Conservation (phyloP, 176 grass and related monocot genomes). For the Avena sativa region DNA sequence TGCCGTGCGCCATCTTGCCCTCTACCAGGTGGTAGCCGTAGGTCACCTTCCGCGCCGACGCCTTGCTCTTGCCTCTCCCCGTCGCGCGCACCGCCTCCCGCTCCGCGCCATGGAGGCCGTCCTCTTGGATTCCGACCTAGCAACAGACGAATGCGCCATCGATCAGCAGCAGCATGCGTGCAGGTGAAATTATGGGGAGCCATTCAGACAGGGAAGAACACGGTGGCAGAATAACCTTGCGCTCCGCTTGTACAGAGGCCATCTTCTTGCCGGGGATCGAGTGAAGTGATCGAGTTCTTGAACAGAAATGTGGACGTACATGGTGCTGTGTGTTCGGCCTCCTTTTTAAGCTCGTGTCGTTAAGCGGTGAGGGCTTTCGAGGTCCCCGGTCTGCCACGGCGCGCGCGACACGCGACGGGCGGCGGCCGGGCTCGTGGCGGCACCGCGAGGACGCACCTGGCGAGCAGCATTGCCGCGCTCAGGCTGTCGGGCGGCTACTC, state of each 20-base stretch:
- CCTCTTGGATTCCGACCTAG: constrained; percentile 22
- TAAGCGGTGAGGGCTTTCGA: not conserved
- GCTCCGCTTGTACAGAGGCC: not conserved
- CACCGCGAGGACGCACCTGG: not conserved
- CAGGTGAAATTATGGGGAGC: not conserved
- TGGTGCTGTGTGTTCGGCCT: not conserved
- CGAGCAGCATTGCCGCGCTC: not conserved
- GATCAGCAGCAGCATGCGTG: not conserved
- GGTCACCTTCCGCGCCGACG: constrained; percentile 52
- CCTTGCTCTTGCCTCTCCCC: constrained; percentile 54
- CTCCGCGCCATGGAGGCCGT: not conserved
- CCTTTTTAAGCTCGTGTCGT: not conserved
- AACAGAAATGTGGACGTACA: not conserved
- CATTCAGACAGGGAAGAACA: not conserved
- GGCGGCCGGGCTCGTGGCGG: not conserved
- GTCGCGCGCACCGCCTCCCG: constrained; percentile 2
- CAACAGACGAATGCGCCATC: not conserved
- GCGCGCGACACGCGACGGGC: not conserved
- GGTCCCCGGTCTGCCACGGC: not conserved
- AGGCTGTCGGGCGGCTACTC: not conserved
- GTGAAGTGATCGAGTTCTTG: not conserved
- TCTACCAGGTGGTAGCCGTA: constrained; percentile 69
- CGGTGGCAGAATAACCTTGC: not conserved
- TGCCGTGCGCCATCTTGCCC: constrained; percentile 60
- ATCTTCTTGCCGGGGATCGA: not conserved